Evolutionary conservation across 768 basidiomycete species (phyloP), one percentile per base, ranked within the genome.

Genomic region (Amyloporia xantha): DNA sequence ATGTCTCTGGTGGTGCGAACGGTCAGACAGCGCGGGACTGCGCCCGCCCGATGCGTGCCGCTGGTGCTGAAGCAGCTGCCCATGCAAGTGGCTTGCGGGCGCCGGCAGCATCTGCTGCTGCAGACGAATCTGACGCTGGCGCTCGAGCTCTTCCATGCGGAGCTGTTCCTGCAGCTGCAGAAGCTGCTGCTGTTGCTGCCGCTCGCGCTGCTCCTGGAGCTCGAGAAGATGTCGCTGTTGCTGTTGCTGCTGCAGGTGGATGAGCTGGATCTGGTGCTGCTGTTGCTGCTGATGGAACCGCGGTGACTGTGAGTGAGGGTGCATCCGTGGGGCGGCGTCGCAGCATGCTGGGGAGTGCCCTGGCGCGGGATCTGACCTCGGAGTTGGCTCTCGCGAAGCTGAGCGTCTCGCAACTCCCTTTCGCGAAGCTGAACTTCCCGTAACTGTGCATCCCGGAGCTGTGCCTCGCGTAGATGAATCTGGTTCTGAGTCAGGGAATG

Each of bases 201-300:
- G 60, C 58, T 86, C 83, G 19, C 83, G 62, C 55, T 84, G 83
- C 56, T 86, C 82, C 53, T 78, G 68, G 43, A 74, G 73, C 47
- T 81, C 64, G 49, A 66, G 51, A 33, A 78, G 71, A 53, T 81
- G 79, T 21, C 44, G 54, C 26, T 62, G 64, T 19, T 66, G 60
- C 55, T 73, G 71, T 49, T 82, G 77, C 56, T 84, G 79, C 55
- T 86, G 81, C 51, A 84, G 81, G 57, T 85, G 85, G 17, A 83
- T 67, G 36, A 82, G 69, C 50, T 84, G 62, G 44, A 81, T 74
- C 60, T 86, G 60, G 33, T 63, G 86, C 40, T 85, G 80, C 50
- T 86, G 74, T 59, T 85, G 82, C 51, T 87, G 85, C 50, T 86
- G 84, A 49, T 84, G 76, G 64, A 88, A 86, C 17, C 85, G 78